phyloP scores from a whole-genome alignment of 768 basidiomycete species.

The Kwoniella bestiolae region DNA sequence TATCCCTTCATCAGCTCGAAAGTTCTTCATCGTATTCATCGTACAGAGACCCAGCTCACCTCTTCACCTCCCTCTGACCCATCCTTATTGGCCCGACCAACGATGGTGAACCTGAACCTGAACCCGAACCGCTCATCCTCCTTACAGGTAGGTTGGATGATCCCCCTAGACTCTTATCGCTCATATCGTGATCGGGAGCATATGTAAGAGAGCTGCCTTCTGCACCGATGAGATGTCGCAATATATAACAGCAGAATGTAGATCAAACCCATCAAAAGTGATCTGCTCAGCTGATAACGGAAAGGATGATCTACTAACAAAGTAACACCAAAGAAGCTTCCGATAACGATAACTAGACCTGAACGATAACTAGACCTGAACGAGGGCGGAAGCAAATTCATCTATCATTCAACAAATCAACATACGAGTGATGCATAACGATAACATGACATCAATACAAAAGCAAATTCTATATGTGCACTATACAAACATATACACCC shows the following conservation, averaged over 20 bases:
- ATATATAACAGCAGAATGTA: too few relatives aligned
- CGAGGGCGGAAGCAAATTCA: background rate
- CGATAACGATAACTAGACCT: background rate
- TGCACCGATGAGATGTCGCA: background rate
- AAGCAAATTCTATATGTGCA: too few relatives aligned
- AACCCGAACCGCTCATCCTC: background rate
- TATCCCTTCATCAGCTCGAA: background rate
- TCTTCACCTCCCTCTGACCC: constrained; percentile 28
- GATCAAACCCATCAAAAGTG: too few relatives aligned
- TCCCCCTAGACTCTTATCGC: background rate
- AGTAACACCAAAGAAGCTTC: too few relatives aligned
- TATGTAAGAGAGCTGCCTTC: background rate
- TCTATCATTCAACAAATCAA: too few relatives aligned
- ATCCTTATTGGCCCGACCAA: constrained; percentile 11
- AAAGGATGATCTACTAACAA: background rate
- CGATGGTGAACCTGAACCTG: background rate
- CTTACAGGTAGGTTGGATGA: background rate
- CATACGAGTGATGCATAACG: too few relatives aligned
- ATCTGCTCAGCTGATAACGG: background rate
- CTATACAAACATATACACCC: too few relatives aligned
- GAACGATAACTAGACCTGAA: background rate
- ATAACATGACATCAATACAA: too few relatives aligned
- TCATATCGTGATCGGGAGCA: background rate
- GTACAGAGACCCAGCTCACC: constrained; percentile 3
- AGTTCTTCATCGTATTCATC: background rate